These are phyloP conservation scores for Lenwebbia sp. DNA, from an alignment of 345 rosid genomes.

Conservation along the genomic window DNA sequence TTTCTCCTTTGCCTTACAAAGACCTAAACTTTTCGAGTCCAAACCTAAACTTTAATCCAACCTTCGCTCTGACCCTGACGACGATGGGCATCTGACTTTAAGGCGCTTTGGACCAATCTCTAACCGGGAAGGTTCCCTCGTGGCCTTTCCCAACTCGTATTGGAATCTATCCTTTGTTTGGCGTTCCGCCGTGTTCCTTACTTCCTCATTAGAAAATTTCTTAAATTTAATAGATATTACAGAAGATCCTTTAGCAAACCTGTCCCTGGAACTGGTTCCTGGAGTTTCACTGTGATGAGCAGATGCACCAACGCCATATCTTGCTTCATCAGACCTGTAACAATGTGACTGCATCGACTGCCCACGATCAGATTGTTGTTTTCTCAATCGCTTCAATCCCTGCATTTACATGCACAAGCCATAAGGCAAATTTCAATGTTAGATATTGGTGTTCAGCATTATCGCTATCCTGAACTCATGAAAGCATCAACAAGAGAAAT, in stretches of 20 bases:
- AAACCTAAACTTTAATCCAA: background rate
- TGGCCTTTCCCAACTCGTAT: constrained; percentile 21
- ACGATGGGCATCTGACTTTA: constrained; percentile 51
- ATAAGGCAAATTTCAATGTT: background rate
- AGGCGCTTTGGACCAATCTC: constrained; percentile 57
- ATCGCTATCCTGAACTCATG: background rate
- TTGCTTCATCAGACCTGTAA: constrained; percentile 19
- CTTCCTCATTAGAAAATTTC: constrained; percentile 24
- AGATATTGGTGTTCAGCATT: background rate
- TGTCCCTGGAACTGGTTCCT: constrained; percentile 16
- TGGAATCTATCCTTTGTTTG: constrained; percentile 16
- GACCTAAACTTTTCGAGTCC: constrained; percentile 1
- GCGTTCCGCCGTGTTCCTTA: constrained; percentile 16
- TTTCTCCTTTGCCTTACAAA: constrained; percentile 1
- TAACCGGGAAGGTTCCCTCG: constrained; percentile 21
- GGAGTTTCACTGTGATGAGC: constrained; percentile 19
- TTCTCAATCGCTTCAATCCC: constrained; percentile 60
- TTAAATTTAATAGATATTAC: constrained; percentile 36
- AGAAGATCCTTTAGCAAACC: constrained; percentile 18
- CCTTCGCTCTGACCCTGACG: constrained; percentile 31
- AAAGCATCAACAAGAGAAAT: background rate
- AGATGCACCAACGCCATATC: background rate
- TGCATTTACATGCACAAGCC: constrained; percentile 2
- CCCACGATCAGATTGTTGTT: constrained; percentile 29
- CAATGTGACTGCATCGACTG: constrained; percentile 13